phyloP scores from a whole-genome alignment of 306 rosid species.

The Lupinus albus region DNA sequence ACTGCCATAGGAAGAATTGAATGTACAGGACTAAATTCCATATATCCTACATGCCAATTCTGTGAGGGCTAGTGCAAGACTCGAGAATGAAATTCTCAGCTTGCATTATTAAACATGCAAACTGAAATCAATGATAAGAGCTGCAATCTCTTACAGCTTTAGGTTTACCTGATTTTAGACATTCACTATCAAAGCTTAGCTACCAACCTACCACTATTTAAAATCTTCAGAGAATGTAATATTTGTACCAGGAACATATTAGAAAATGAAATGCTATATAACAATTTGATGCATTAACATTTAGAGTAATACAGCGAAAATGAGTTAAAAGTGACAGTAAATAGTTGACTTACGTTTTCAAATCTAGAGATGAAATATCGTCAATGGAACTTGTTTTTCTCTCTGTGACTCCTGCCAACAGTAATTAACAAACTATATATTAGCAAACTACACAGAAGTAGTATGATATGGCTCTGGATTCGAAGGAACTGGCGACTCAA shows the following conservation, averaged over 20 bases:
- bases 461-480: conserved; percentile 15
- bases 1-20: conserved; percentile 20
- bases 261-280: conserved; percentile 17
- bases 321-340: conserved; percentile 18
- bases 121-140: neutral
- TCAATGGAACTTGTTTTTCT: conserved; percentile 60
- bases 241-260: conserved; percentile 11
- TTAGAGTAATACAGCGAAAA: neutral
- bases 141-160: neutral
- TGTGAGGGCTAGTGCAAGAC: neutral
- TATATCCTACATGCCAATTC: conserved; percentile 26
- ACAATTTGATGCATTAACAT: conserved; percentile 10
- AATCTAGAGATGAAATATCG: conserved; percentile 70
- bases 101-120: neutral
- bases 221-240: neutral
- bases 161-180: conserved; percentile 3
- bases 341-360: conserved; percentile 70
- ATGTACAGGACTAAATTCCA: conserved; percentile 15
- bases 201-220: neutral
- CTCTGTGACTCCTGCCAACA: conserved; percentile 62
- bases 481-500: conserved; percentile 10
- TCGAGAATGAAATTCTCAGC: neutral
- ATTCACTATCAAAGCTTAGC: neutral
- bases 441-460: conserved; percentile 1
- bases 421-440: conserved; percentile 30